These are phyloP conservation scores for Graphilbum ipis-grandicollis DNA, from an alignment of 2,329 filamentous ascomycete species.

Conservation along the genomic window DNA sequence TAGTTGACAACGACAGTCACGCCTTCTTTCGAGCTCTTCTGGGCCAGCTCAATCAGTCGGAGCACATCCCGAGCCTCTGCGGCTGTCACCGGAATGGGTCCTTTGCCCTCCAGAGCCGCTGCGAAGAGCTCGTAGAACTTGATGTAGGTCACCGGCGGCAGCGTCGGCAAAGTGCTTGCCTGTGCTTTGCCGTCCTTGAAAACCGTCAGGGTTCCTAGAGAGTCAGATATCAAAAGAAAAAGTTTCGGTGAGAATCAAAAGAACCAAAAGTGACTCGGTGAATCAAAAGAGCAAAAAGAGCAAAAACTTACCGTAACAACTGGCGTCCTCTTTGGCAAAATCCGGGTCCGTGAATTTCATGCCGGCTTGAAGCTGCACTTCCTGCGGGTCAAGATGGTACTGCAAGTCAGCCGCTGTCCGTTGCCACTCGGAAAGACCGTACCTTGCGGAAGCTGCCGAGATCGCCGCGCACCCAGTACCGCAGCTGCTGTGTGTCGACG, in stretches of 20 bases:
- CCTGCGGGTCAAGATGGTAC: slow-evolving; percentile 61
- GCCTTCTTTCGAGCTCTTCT: slow-evolving; percentile 3
- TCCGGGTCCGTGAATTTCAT: slow-evolving; percentile 39
- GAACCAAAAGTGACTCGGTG: slow-evolving; percentile 22
- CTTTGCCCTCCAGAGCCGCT: slow-evolving; percentile 27
- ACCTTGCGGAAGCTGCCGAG: slow-evolving; percentile 34
- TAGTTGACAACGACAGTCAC: neutral
- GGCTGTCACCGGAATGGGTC: slow-evolving; percentile 33
- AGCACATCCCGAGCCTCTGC: slow-evolving; percentile 35
- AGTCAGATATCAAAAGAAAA: slow-evolving; percentile 10
- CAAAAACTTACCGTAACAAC: slow-evolving; percentile 17
- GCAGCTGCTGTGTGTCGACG: slow-evolving; percentile 49
- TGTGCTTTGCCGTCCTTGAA: slow-evolving; percentile 30
- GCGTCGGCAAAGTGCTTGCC: slow-evolving; percentile 34
- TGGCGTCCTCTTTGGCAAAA: slow-evolving; percentile 47
- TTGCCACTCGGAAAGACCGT: too few relatives aligned
- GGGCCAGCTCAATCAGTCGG: slow-evolving; percentile 25
- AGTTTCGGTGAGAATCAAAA: neutral
- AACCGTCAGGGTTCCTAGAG: slow-evolving; percentile 14
- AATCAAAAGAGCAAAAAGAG: neutral
- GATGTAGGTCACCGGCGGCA: slow-evolving; percentile 49
- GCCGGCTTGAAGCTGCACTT: slow-evolving; percentile 53
- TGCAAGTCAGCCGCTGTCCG: neutral
- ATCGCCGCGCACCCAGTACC: slow-evolving; percentile 62
- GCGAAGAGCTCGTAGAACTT: slow-evolving; percentile 45